Evolutionary conservation across 345 rosid genomes (phyloP).

Genomic region (Lumnitzera littorea): DNA sequence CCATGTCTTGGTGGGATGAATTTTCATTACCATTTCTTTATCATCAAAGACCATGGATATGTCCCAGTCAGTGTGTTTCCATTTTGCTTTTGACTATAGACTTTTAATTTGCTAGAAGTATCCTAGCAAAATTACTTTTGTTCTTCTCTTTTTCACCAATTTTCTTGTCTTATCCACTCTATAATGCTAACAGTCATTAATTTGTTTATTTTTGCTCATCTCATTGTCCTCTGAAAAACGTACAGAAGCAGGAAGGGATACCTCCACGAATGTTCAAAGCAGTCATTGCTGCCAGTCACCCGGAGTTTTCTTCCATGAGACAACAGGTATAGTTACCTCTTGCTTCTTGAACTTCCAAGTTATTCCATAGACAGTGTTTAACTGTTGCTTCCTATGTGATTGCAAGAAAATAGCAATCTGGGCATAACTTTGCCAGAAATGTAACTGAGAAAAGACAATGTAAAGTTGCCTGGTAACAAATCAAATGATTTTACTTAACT

Average conservation of each 20-base stretch:
- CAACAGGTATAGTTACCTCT: slow-evolving; percentile 58
- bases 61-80: too few species aligned
- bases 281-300: slow-evolving; percentile 91
- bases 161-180: neutral
- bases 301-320: slow-evolving; percentile 90
- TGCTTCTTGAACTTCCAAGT: neutral
- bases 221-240: slow-evolving; percentile 9
- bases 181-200: neutral
- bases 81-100: too few species aligned
- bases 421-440: too few species aligned
- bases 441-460: too few species aligned
- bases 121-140: too few species aligned
- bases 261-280: slow-evolving; percentile 97
- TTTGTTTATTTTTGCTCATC: neutral
- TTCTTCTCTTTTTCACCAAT: neutral
- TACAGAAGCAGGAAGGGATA: slow-evolving; percentile 85
- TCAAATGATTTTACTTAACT: too few species aligned
- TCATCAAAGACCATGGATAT: too few species aligned
- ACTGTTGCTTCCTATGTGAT: neutral
- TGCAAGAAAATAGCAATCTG: too few species aligned
- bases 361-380: neutral
- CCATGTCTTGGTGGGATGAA: too few species aligned
- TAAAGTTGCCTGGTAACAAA: too few species aligned
- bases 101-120: too few species aligned
- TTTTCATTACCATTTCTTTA: too few species aligned